Percentiles rank a stretch among this genome's conserved stretches.
These are phyloP conservation scores for Rhizopogon rudus DNA, from an alignment of 768 basidiomycete species.

Conservation along the genomic window DNA sequence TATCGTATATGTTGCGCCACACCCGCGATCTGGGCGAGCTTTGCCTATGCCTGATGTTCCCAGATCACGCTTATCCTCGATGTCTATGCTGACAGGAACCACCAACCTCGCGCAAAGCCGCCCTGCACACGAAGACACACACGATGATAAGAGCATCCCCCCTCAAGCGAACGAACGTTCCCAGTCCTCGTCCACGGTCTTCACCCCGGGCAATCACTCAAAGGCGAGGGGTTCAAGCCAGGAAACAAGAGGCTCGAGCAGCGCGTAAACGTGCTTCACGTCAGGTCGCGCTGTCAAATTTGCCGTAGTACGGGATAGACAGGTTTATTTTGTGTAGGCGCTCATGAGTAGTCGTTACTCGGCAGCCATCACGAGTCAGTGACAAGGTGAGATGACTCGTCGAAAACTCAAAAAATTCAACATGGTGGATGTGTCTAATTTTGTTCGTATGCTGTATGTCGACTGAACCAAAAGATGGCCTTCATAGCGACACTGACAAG, in stretches of 20 bases:
- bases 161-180: constrained; percentile 5
- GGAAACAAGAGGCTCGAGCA: constrained; percentile 10
- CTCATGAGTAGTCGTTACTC: no score
- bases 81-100: constrained; percentile 22
- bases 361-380: no score
- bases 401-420: no score
- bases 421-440: no score
- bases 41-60: constrained; percentile 12
- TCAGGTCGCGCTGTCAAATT: not conserved
- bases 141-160: not conserved
- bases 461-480: no score
- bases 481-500: no score
- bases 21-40: constrained; percentile 40
- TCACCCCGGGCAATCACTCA: constrained; percentile 16
- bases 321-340: no score
- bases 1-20: constrained; percentile 76
- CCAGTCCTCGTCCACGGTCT: constrained; percentile 27
- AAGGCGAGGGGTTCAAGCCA: constrained; percentile 22
- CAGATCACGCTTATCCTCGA: constrained; percentile 13
- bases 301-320: no score
- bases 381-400: no score
- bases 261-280: constrained; percentile 17
- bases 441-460: no score
- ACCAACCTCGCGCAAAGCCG: constrained; percentile 2
- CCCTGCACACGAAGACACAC: no score